Base-by-base conservation (phyloP, 805 yeast genomes). In the Yamadazyma takamatsuzukensis region DNA sequence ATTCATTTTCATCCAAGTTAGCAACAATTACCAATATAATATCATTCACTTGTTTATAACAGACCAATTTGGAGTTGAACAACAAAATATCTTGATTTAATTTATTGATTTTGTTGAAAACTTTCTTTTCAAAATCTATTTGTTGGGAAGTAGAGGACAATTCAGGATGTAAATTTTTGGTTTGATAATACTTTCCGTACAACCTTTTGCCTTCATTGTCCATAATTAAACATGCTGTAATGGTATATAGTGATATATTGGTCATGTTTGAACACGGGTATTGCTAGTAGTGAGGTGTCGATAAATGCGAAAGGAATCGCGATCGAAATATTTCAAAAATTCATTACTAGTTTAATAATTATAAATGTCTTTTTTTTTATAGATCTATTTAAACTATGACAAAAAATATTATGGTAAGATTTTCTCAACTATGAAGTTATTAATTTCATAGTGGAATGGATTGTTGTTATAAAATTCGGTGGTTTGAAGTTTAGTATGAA, bases 31-130 rank as follows among this genome's bases (percentile, higher is more conserved):
- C 78, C 34, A 93, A 56, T 16, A 83, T 59, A 26, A 82, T 72
- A 54, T 93, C 97, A 33, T 85, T 72, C 39, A 75, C 67, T 58
- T 88, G 94, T 59, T 85, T 88, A 64, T 88, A 93, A n/a, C 87
- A 81, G 24, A 89, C 79, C 40, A 87, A 68, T 44, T 80, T 82
- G 53, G 77, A 77, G 49, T 88, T 95, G 52, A 78, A 82, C 27
- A 93, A 68, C 40, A 87, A 61, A 34, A 93, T 78, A 50, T 89
- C 97, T 32, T 83, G 76, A 51, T 83, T 78, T 43, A 80, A 79
- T 50, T 87, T 85, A 58, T 74, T 74, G n/a, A 95, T 80, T 59
- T 89, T 93, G 27, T 62, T 56, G 49, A 80, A 81, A 25, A 93
- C 61, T 4, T 72, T 69, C 44, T 74, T 63, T 61, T 93, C 98